Evolutionary conservation across 2,329 filamentous ascomycete genomes (phyloP), one percentile per base, ranked within the genome.

Genomic region (Monosporascus sp.): DNA sequence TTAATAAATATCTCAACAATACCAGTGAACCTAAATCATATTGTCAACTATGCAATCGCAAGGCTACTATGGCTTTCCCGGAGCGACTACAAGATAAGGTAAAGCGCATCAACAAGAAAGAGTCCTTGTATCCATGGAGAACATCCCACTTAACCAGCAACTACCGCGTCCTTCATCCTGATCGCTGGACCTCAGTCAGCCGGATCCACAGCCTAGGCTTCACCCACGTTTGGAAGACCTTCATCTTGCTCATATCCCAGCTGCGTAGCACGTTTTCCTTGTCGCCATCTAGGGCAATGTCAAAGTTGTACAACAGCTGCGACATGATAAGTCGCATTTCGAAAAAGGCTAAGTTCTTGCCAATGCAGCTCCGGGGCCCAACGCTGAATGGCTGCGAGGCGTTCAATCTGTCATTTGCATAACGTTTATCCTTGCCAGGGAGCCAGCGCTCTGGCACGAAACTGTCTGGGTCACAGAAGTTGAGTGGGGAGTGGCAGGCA

Each of bases 261-360:
- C 4, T 22, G 22, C 22, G 22, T 22, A 22, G 22, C 22, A 22
- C 22, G 4, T 22, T 4, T 2, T 22, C 22, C 22, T 4, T 22
- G 22, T 2, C 22, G 22, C 22, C 22, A 22, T 22, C 22, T 22
- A 22, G 22, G 22, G 4, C 4, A 2, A 22, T 22, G 22, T 22
- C 22, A 4, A 22, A 22, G 22, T 22, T 22, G 22, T 22, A 22
- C 22, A 22, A 22, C 22, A 52, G 24, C 58, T 71, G 72, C 0
- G 68, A 63, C 7, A 73, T 42, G 25, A 72, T 65, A 7, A 69
- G 57, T 7, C 64, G 59, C 61, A 73, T 67, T 54, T 73, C 70
- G 20, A 69, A 57, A 37, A 64, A 65, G 1, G 70, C 71, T 3
- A 65, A 39, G 20, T 57, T 58, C 39, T 51, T 54, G 20, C 50